These are phyloP conservation scores for Beauveria sp. DNA, from an alignment of 2,329 filamentous ascomycete species.

Conservation along the genomic window DNA sequence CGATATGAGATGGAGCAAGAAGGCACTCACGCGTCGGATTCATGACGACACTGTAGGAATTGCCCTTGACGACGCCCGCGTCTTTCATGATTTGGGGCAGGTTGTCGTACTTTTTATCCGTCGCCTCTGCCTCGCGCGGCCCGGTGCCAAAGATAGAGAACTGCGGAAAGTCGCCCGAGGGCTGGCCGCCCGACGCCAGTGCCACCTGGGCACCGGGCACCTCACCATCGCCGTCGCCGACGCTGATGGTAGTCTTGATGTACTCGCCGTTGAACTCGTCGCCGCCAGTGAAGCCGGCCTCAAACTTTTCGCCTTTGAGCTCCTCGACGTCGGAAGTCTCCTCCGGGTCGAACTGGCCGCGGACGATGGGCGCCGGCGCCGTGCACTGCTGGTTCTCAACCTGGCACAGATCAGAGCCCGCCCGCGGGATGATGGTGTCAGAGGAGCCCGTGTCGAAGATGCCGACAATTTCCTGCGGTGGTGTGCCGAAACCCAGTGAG, in stretches of 20 bases:
- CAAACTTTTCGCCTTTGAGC: neutral
- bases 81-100: neutral
- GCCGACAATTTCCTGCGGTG: neutral
- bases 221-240: neutral
- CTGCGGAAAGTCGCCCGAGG: neutral
- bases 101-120: neutral
- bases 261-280: neutral
- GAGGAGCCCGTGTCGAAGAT: slow-evolving; percentile 4
- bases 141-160: neutral
- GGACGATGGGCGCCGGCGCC: neutral
- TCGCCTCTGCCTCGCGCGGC: neutral
- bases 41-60: neutral
- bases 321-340: neutral
- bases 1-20: neutral
- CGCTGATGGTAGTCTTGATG: neutral
- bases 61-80: neutral
- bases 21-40: neutral
- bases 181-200: neutral
- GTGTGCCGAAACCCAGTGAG: neutral
- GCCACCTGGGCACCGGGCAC: neutral
- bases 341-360: neutral
- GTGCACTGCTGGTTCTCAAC: slow-evolving; percentile 4
- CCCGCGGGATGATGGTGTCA: slow-evolving; percentile 5
- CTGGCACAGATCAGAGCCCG: neutral
- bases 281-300: neutral